Conservation (phyloP, 129 eudicot genomes). For the Deinandra increscens region DNA sequence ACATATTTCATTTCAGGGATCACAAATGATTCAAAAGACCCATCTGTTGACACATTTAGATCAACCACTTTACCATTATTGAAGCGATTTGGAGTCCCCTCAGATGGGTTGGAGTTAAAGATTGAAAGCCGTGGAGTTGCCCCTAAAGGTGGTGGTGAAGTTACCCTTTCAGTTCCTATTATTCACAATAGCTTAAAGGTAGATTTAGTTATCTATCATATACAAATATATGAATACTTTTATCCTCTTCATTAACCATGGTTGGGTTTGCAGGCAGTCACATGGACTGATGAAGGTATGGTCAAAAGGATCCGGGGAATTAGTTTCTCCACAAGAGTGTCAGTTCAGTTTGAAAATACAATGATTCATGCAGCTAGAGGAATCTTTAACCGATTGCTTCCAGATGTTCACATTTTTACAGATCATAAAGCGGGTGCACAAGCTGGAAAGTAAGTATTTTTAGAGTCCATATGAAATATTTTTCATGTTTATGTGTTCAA, state of each 20-base stretch:
- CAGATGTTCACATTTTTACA: conserved; percentile 80
- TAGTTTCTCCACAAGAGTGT: conserved; percentile 76
- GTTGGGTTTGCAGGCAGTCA: conserved; percentile 56
- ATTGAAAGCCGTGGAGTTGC: conserved; percentile 91
- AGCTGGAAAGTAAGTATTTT: conserved; percentile 75
- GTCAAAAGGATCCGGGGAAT: conserved; percentile 90
- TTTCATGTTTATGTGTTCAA: background rate
- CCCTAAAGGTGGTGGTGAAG: conserved; percentile 95
- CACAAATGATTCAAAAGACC: conserved; percentile 90
- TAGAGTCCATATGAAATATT: background rate
- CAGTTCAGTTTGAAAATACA: conserved; percentile 84
- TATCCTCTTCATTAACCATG: background rate
- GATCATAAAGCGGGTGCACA: conserved; percentile 85
- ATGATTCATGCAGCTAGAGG: conserved; percentile 97
- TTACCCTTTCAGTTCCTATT: conserved; percentile 68
- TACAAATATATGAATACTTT: background rate
- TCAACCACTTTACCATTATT: conserved; percentile 68
- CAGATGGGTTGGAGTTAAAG: conserved; percentile 74
- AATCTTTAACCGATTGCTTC: conserved; percentile 78
- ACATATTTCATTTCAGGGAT: conserved; percentile 57
- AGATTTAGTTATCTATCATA: background rate
- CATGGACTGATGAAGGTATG: conserved; percentile 93
- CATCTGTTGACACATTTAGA: conserved; percentile 84
- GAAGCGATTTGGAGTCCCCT: conserved; percentile 80
- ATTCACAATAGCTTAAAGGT: conserved; percentile 71